phyloP scores from a whole-genome alignment of 2,329 filamentous ascomycete species.

The Fusarium nygamai region DNA sequence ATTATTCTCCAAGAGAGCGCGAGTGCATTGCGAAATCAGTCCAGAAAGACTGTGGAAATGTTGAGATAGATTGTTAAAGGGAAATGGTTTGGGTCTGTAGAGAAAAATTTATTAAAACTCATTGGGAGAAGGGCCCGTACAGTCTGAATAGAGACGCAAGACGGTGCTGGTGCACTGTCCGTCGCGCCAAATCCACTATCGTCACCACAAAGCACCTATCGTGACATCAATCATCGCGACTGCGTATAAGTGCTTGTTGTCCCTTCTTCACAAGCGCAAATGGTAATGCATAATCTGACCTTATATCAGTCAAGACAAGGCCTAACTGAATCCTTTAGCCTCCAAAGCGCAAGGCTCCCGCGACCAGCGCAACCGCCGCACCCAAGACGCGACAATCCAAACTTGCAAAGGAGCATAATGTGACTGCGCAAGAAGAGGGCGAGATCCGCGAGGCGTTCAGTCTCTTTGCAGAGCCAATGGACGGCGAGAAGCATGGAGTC shows the following conservation, averaged over 20 bases:
- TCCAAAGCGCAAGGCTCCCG: constrained; percentile 61
- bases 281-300: constrained; percentile 7
- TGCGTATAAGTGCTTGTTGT: constrained; percentile 1
- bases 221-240: constrained; percentile 37
- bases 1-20: constrained; percentile 22
- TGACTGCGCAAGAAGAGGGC: constrained; percentile 83
- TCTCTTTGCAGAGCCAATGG: constrained; percentile 78
- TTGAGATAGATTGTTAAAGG: neutral
- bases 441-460: constrained; percentile 92
- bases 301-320: neutral
- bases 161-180: constrained; percentile 21
- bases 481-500: constrained; percentile 77
- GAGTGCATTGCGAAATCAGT: neutral
- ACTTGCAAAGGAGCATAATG: constrained; percentile 90
- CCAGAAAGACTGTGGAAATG: neutral
- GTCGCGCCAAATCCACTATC: constrained; percentile 4
- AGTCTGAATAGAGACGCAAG: neutral
- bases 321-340: constrained; percentile 50
- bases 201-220: constrained; percentile 13
- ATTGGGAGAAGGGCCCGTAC: constrained; percentile 22
- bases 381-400: constrained; percentile 74
- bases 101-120: constrained; percentile 27
- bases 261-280: constrained; percentile 14
- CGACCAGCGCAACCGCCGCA: constrained; percentile 42
- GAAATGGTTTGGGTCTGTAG: neutral